Evolutionary conservation across 2,329 filamentous ascomycete genomes (phyloP), one percentile per base, ranked within the genome.

Genomic region (Harringtonia aguacate): DNA sequence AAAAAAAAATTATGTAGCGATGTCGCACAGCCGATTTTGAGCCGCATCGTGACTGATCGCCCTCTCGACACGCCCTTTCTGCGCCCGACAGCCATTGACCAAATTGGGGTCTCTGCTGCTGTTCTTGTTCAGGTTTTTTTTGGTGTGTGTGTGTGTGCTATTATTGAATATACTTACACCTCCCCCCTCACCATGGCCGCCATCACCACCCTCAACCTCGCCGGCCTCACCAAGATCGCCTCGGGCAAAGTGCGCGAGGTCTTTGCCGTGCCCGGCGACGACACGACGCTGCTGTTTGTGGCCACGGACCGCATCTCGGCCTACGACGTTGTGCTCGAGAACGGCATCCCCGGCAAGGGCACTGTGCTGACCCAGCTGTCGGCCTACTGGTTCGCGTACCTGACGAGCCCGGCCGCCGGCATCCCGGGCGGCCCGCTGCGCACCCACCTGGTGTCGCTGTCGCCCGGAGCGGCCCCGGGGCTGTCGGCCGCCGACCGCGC

Each of bases 301-400:
- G 54, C 56, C 12, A 51, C 86, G 14, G 89, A 95, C 67, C 83
- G 92, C 53, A 92, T 95, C 61, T 95, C 87, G 21, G 92, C 92
- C 45, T 97, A 90, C 70, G 90, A 97, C 73, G 87, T 94, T 54
- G 79, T 94, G 54, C 80, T 94, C 72, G 68, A 76, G 47, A 95
- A 92, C 55, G 68, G 68, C 50, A 67, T 75, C 41, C 66, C 68
- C 37, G 57, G 66, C 57, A 78, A 78, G 65, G 75, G 75, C 52
- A 59, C 61, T 46, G 62, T 76, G 41, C 63, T 77, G 40, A 72
- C 67, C 24, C 57, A 62, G 48, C 55, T 67, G 47, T 62, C 60
- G 41, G 67, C 68, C 14, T 68, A 74, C 55, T 79, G 74, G 74
- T 77, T 79, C 61, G 55, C 59, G 31, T 65, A 73, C 15, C 64